phyloP scores from a whole-genome alignment of 2,329 filamentous ascomycete genomes.

The Calonectria pseudoreteaudii region DNA sequence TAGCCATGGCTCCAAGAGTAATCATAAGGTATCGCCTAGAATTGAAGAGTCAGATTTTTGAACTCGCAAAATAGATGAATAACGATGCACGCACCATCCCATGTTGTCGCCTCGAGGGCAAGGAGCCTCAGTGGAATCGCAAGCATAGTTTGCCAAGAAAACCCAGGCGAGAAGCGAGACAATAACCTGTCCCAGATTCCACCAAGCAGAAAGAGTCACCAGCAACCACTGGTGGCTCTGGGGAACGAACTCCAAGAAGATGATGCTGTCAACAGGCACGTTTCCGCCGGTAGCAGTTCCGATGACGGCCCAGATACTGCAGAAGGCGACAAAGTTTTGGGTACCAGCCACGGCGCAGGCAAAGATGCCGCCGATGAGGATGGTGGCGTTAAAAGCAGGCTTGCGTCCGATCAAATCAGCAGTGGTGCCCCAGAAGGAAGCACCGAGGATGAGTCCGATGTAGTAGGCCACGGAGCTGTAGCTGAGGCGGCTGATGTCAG shows the following conservation, averaged over 20 bases:
- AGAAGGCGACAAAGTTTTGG: constrained; percentile 68
- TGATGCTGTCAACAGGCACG: constrained; percentile 59
- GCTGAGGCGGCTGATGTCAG: constrained; percentile 44
- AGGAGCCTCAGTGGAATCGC: constrained; percentile 41
- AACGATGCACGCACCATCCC: constrained; percentile 51
- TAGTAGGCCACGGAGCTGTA: constrained; percentile 51
- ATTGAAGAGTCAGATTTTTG: background rate
- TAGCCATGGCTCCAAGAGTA: constrained; percentile 53
- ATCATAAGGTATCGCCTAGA: constrained; percentile 54
- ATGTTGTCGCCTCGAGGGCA: constrained; percentile 56
- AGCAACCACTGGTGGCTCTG: constrained; percentile 57
- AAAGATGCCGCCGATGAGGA: constrained; percentile 62
- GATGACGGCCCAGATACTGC: constrained; percentile 64
- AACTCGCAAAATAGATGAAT: background rate
- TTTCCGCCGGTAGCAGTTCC: constrained; percentile 58
- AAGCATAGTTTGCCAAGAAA: constrained; percentile 52
- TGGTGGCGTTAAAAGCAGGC: constrained; percentile 59
- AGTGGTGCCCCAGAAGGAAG: constrained; percentile 58
- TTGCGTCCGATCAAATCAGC: constrained; percentile 56
- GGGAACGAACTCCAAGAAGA: constrained; percentile 62
- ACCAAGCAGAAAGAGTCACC: constrained; percentile 55
- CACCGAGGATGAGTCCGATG: constrained; percentile 57
- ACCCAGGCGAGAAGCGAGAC: constrained; percentile 50
- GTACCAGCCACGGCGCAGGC: constrained; percentile 68
- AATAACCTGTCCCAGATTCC: constrained; percentile 61